A percentile compares a stretch with the other conserved stretches of the same genome.
phyloP scores from a whole-genome alignment of 2,329 filamentous ascomycete species.

The Escovopsis sp. region DNA sequence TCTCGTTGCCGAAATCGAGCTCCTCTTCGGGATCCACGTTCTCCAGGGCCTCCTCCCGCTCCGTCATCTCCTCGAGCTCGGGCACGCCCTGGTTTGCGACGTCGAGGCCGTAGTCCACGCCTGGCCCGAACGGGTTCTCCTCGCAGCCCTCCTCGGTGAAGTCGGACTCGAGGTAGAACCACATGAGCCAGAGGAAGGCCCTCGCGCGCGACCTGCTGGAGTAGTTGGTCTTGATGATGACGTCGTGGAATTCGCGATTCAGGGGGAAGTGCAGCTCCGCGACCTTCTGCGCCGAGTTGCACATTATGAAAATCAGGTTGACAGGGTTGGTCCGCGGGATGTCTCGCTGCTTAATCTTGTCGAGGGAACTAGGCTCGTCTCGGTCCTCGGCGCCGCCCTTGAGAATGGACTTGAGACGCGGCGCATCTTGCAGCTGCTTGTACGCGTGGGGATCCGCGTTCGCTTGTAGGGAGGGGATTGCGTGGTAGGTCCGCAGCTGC shows the following conservation, averaged over 20 bases:
- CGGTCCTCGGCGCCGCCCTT: conserved; percentile 92
- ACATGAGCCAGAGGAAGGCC: conserved; percentile 95
- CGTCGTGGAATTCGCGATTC: conserved; percentile 82
- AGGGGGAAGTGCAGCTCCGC: conserved; percentile 84
- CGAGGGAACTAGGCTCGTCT: conserved; percentile 66
- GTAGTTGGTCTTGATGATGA: conserved; percentile 80
- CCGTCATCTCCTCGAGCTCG: conserved; percentile 46
- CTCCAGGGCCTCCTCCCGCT: conserved; percentile 50
- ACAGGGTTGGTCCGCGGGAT: conserved; percentile 83
- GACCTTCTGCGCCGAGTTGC: conserved; percentile 76
- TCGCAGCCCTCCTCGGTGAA: conserved; percentile 78
- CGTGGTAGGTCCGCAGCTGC: conserved; percentile 92
- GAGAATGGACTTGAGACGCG: conserved; percentile 87
- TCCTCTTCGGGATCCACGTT: conserved; percentile 63
- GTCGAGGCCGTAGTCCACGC: conserved; percentile 49
- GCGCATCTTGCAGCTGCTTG: conserved; percentile 94
- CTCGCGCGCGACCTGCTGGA: conserved; percentile 70
- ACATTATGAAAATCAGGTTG: conserved; percentile 90
- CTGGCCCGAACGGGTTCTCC: conserved; percentile 76
- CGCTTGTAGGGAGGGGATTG: conserved; percentile 89
- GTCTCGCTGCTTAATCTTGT: conserved; percentile 55
- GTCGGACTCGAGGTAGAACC: conserved; percentile 96
- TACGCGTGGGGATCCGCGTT: conserved; percentile 91
- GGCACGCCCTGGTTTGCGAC: conserved; percentile 58
- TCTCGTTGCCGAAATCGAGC: conserved; percentile 53